Evolutionary conservation across 2,329 filamentous ascomycete genomes (phyloP).

Genomic region (Hypoxylon sp.): DNA sequence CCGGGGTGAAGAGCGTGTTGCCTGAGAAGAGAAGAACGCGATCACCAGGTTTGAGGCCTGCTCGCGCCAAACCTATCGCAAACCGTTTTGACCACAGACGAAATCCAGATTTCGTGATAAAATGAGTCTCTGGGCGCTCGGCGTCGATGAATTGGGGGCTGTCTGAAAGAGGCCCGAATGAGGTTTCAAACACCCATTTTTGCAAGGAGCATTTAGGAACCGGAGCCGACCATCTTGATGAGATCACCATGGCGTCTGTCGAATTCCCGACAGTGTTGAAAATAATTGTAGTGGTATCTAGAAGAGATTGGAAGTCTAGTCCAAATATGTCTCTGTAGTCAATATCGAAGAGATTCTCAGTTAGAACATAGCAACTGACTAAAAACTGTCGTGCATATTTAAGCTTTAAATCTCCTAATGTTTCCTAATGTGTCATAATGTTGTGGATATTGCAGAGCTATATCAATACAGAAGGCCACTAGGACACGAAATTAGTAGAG

Average conservation of each 20-base stretch:
- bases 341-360: not conserved
- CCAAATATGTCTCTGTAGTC: not conserved
- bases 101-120: conserved; percentile 74
- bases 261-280: not conserved
- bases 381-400: not conserved
- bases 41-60: conserved; percentile 77
- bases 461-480: not conserved
- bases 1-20: conserved; percentile 81
- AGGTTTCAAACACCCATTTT: conserved; percentile 69
- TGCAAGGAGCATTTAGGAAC: conserved; percentile 67
- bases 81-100: conserved; percentile 80
- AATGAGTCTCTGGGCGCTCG: conserved; percentile 75
- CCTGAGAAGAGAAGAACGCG: conserved; percentile 80
- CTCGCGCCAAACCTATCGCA: conserved; percentile 74
- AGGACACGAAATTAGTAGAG: not conserved
- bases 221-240: conserved; percentile 62
- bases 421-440: not conserved
- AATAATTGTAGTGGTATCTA: not conserved
- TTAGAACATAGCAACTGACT: not conserved
- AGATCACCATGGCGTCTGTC: conserved; percentile 60
- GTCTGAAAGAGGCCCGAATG: conserved; percentile 60
- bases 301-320: not conserved
- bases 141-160: conserved; percentile 73
- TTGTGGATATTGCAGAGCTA: not conserved
- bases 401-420: not conserved